Base-by-base conservation (phyloP, 2,329 filamentous ascomycete genomes). In the Colletotrichum costaricense region DNA sequence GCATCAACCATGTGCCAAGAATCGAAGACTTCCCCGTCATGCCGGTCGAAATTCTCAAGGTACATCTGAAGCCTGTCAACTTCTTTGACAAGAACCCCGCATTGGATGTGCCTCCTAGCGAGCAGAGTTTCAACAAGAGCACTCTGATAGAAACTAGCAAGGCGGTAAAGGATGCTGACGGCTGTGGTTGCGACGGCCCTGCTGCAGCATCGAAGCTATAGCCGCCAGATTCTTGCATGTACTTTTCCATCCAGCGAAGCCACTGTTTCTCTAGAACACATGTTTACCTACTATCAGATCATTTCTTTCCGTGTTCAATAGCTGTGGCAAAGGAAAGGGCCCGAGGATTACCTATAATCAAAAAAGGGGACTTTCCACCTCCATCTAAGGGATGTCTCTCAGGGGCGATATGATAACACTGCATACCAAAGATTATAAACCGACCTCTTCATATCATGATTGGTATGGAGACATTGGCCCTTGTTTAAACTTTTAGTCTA, bases 21-120 rank as follows among this genome's bases (percentile, higher is more conserved):
- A 84, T 87, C 16, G 89, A 91, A 78, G 88, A 90, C 76, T 90
- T 90, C 80, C 88, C 88, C 0, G 85, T 90, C 49, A 90, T 90
- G 88, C 89, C 89, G 1, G 86, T 84, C 54, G 89, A 91, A 81
- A 86, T 88, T 14, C 81, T 90, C 69, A 85, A 83, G 67, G 83
- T 88, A 9, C 83, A 82, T 77, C 76, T 88, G 38, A 85, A 86
- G 75, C 86, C 87, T 1, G 85, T 86, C 63, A 86, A 87, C 46
- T 88, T 88, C 79, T 88, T 88, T 74, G 84, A 84, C n/a, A 84
- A 83, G 78, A 88, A 88, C 71, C 87, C 87, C 0, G 86, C 86
- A 3, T 75, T 88, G 5, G 77, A 78, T 49, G 78, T 80, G 8
- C 78, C 78, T 2, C 75, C 76, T 4, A 76, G 75, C 16, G 72